Evolutionary conservation across 768 basidiomycete genomes (phyloP).

Genomic region (Mycena sanguinolenta): DNA sequence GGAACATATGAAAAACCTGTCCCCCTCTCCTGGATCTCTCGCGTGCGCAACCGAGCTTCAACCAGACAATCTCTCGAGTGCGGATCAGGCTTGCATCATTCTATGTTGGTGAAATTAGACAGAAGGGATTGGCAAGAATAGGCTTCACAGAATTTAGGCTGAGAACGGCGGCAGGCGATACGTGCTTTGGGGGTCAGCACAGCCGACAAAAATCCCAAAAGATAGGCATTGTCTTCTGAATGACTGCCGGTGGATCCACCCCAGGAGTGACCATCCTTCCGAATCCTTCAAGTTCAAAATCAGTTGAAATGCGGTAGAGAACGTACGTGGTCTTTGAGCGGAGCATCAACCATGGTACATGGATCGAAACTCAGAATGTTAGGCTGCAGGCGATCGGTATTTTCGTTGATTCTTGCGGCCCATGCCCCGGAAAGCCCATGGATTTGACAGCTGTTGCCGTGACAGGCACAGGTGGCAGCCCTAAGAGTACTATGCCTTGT

Average conservation of each 20-base stretch:
- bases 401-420: no score
- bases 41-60: conserved; percentile 11
- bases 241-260: conserved; percentile 13
- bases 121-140: conserved; percentile 13
- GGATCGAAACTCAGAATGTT: conserved; percentile 15
- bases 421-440: no score
- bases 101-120: conserved; percentile 4
- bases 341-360: conserved; percentile 14
- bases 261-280: conserved; percentile 18
- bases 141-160: conserved; percentile 5
- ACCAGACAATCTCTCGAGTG: conserved; percentile 10
- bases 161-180: conserved; percentile 11
- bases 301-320: neutral
- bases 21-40: conserved; percentile 15
- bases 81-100: conserved; percentile 15
- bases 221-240: conserved; percentile 5
- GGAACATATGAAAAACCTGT: conserved; percentile 13
- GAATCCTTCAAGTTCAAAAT: conserved; percentile 8
- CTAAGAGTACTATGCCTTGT: no score
- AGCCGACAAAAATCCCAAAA: conserved; percentile 17
- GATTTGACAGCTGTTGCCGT: no score
- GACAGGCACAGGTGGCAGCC: no score
- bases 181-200: neutral
- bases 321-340: conserved; percentile 17
- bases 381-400: neutral